Conservation (phyloP, 2,329 filamentous ascomycete genomes). For the Alternaria gaisen region DNA sequence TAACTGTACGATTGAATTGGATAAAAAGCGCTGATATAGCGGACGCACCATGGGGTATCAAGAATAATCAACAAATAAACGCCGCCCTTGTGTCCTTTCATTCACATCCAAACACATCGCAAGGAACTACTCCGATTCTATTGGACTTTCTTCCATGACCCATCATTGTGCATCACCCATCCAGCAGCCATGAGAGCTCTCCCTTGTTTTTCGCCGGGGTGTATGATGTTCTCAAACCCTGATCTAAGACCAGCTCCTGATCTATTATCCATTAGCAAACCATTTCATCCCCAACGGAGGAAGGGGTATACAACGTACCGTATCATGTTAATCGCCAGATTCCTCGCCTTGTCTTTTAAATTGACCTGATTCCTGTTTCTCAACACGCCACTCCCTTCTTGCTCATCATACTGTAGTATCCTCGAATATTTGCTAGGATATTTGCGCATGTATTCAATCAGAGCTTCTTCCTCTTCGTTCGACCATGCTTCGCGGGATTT, state of each 20-base stretch:
- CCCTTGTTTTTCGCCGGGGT: conserved; percentile 24
- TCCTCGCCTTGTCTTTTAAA: conserved; percentile 57
- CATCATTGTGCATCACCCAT: conserved; percentile 12
- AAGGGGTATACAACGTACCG: conserved; percentile 40
- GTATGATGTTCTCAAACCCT: conserved; percentile 42
- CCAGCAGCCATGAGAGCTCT: conserved; percentile 22
- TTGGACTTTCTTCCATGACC: conserved; percentile 2
- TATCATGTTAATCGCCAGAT: conserved; percentile 51
- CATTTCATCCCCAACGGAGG: background rate
- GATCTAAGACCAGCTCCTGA: conserved; percentile 38
- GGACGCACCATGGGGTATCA: conserved; percentile 29
- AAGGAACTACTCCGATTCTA: background rate
- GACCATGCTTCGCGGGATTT: conserved; percentile 38
- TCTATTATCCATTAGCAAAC: conserved; percentile 25
- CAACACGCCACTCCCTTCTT: conserved; percentile 27
- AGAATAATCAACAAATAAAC: conserved; percentile 17
- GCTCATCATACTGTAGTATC: conserved; percentile 50
- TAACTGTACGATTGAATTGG: conserved; percentile 8
- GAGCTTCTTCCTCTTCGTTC: conserved; percentile 46
- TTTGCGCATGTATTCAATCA: conserved; percentile 60
- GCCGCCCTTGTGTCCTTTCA: background rate
- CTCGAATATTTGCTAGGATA: conserved; percentile 58
- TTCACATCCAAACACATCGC: background rate
- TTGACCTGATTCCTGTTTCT: conserved; percentile 60
- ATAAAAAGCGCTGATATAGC: conserved; percentile 11